A percentile compares a stretch with the other conserved stretches of the same genome.
These are phyloP conservation scores for Fusarium mundagurra DNA, from an alignment of 2,329 filamentous ascomycete species.

Conservation along the genomic window DNA sequence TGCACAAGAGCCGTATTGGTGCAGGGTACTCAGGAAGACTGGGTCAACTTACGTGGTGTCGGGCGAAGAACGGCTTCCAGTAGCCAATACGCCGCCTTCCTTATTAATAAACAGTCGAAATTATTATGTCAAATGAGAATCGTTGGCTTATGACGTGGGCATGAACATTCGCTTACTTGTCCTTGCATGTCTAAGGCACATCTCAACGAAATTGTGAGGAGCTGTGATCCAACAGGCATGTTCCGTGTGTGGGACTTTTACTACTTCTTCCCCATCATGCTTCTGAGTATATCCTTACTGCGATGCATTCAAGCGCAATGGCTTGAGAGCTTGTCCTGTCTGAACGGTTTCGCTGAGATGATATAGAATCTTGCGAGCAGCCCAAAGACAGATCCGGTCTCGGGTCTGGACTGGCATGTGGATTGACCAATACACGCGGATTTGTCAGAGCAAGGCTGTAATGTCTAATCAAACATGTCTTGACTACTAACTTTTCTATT, in stretches of 20 bases:
- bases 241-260: neutral
- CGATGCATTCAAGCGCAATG: neutral
- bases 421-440: neutral
- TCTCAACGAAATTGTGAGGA: neutral
- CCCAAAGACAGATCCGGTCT: neutral
- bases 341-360: neutral
- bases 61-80: constrained; percentile 6
- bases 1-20: constrained; percentile 9
- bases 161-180: neutral
- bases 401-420: neutral
- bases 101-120: no score
- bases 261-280: neutral
- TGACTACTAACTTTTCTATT: neutral
- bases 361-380: neutral
- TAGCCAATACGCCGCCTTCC: neutral
- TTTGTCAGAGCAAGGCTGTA: neutral
- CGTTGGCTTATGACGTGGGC: neutral
- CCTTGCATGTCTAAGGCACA: constrained; percentile 5
- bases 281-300: neutral
- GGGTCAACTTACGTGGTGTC: constrained; percentile 1
- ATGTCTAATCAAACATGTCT: neutral
- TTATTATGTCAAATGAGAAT: neutral
- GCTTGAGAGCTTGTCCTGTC: neutral
- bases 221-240: constrained; percentile 15
- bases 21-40: constrained; percentile 11